Evolutionary conservation across 2,329 filamentous ascomycete genomes (phyloP).

Genomic region (Elsinoe australis): DNA sequence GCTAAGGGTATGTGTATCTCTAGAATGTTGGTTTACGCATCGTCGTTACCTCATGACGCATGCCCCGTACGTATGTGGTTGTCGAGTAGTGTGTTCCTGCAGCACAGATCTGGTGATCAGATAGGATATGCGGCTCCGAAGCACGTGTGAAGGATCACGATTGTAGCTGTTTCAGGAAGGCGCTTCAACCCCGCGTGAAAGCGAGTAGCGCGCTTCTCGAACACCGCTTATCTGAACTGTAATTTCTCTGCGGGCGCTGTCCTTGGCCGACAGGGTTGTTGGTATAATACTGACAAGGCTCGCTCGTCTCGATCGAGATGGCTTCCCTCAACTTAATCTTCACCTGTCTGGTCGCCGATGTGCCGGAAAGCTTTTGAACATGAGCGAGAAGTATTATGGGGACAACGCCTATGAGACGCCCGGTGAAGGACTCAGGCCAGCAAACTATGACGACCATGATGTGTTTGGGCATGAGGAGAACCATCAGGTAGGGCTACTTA

Average conservation of each 20-base stretch:
- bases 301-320: not conserved
- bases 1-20: too few species aligned
- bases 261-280: conserved; percentile 1
- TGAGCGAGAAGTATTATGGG: conserved; percentile 10
- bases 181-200: conserved; percentile 11
- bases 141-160: too few species aligned
- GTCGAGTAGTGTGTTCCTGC: conserved; percentile 3
- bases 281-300: not conserved
- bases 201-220: conserved; percentile 11
- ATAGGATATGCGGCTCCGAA: conserved; percentile 11
- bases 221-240: conserved; percentile 13
- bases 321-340: not conserved
- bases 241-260: conserved; percentile 9
- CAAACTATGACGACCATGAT: conserved; percentile 29
- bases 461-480: conserved; percentile 37
- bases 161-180: too few species aligned
- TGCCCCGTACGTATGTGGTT: not conserved
- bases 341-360: not conserved
- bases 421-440: conserved; percentile 47
- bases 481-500: conserved; percentile 21
- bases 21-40: conserved; percentile 3
- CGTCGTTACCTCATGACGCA: conserved; percentile 6
- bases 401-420: conserved; percentile 45
- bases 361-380: not conserved
- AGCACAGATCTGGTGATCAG: conserved; percentile 3